phyloP scores from a whole-genome alignment of 495 filamentous ascomycete genomes.

The Tuber brumale region DNA sequence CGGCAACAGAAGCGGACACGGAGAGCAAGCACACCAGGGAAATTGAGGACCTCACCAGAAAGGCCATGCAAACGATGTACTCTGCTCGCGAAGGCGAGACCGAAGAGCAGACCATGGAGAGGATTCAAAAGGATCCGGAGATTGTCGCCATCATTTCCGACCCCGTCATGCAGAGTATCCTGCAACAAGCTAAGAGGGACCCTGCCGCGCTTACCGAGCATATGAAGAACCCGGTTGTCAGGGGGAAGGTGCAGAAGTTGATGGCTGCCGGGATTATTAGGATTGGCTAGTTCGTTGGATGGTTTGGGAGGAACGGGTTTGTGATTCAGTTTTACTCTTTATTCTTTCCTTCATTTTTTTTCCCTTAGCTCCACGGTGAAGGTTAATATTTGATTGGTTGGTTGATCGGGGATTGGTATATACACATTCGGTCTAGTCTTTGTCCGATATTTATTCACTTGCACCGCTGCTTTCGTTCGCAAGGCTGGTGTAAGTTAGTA shows the following conservation, averaged over 20 bases:
- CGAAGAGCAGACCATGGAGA: conserved; percentile 89
- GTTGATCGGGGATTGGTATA: neutral
- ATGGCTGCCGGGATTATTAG: conserved; percentile 88
- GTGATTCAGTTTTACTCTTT: conserved; percentile 12
- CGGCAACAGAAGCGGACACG: conserved; percentile 69
- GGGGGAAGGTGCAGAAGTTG: conserved; percentile 82
- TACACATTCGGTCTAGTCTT: neutral
- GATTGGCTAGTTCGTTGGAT: conserved; percentile 49
- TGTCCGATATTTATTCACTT: neutral
- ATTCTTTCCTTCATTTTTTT: conserved; percentile 11
- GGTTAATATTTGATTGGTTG: conserved; percentile 1
- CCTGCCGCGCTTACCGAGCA: conserved; percentile 89
- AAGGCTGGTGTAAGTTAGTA: neutral
- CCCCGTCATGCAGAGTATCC: conserved; percentile 94
- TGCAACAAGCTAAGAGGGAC: conserved; percentile 82
- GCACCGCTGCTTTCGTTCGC: neutral
- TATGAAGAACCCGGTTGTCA: conserved; percentile 83
- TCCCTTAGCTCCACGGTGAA: neutral
- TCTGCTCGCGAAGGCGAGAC: conserved; percentile 84
- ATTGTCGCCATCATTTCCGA: conserved; percentile 77
- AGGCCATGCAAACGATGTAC: conserved; percentile 88
- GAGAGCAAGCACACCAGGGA: conserved; percentile 71
- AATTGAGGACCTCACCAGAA: conserved; percentile 90
- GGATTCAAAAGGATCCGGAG: conserved; percentile 87
- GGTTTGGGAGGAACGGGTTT: neutral